Evolutionary conservation across 345 rosid species (phyloP), one percentile per base, ranked within the genome.

Genomic region (Brassica incana): DNA sequence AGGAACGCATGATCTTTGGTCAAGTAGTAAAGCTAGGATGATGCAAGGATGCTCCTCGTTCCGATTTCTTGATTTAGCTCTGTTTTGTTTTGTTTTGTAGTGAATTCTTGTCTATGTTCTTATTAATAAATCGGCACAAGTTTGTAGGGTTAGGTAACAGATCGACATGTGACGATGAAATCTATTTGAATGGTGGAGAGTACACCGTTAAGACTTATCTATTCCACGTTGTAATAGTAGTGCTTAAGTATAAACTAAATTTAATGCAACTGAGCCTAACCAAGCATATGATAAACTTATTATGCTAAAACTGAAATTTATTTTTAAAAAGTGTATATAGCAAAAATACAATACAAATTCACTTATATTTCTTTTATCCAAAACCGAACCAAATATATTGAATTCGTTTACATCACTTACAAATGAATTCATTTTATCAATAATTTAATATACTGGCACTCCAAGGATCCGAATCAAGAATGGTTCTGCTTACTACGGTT

Each of bases 381-480:
- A 23, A 60, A 60, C 64, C 7, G 32, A 60, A 25, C 32, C 3
- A 52, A 50, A 52, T n/a, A 52, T 52, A 52, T 52, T 15, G 58
- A 52, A n/a, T n/a, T 52, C 58, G 5, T 52, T 52, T 52, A 52
- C 6, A 52, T 5, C 56, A 50, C 20, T n/a, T n/a, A 52, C 58
- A 52, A 52, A 5, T 52, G 58, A 52, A 52, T n/a, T 52, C 1
- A 52, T n/a, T 52, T 52, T 43, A 5, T 52, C 8, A 52, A 52
- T 14, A 48, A 48, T 48, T 52, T 15, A 52, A 52, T n/a, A 5
- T 5, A 52, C 5, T 52, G 58, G 58, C 20, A n/a, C 58, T 52
- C 58, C 67, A 43, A 43, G 68, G 14, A 43, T 69, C 45, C 32
- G 25, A 72, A 66, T 78, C 73, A 66, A 7, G 3, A 23, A 18